phyloP scores from a whole-genome alignment of 805 yeast genomes.

The Myxozyma melibiosi region DNA sequence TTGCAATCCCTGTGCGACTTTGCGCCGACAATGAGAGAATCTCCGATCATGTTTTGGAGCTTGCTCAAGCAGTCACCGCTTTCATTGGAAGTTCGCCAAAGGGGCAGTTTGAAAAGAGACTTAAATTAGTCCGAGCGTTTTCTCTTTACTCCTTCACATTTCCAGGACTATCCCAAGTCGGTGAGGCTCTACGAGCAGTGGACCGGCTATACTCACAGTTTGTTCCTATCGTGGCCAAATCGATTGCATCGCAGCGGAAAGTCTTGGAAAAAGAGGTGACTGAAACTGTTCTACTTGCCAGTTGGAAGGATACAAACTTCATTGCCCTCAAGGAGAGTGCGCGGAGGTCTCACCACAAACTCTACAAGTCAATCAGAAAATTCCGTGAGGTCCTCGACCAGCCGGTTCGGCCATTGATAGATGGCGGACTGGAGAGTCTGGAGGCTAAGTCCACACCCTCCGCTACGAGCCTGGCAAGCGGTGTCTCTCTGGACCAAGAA shows the following conservation, averaged over 20 bases:
- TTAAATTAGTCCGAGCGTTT: slow-evolving; percentile 67
- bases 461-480: background rate
- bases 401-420: slow-evolving; percentile 21
- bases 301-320: slow-evolving; percentile 96
- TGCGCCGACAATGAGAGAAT: slow-evolving; percentile 46
- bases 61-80: slow-evolving; percentile 65
- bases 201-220: slow-evolving; percentile 71
- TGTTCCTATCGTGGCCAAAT: slow-evolving; percentile 49
- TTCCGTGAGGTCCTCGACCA: slow-evolving; percentile 57
- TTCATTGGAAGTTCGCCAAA: slow-evolving; percentile 73
- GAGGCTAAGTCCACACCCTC: background rate
- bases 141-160: slow-evolving; percentile 50
- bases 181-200: slow-evolving; percentile 57
- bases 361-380: slow-evolving; percentile 81
- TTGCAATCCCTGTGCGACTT: slow-evolving; percentile 36
- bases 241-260: slow-evolving; percentile 52
- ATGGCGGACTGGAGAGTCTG: slow-evolving; percentile 15
- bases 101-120: slow-evolving; percentile 70
- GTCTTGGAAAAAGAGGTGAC: slow-evolving; percentile 73
- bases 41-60: slow-evolving; percentile 40
- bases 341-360: slow-evolving; percentile 77
- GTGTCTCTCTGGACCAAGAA: too few species aligned
- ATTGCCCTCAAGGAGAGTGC: slow-evolving; percentile 95
- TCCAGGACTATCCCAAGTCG: slow-evolving; percentile 37
- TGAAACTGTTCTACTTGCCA: slow-evolving; percentile 84